Evolutionary conservation across 352 stramenopile genomes (phyloP).

Genomic region (Globisporangium takayamanum): DNA sequence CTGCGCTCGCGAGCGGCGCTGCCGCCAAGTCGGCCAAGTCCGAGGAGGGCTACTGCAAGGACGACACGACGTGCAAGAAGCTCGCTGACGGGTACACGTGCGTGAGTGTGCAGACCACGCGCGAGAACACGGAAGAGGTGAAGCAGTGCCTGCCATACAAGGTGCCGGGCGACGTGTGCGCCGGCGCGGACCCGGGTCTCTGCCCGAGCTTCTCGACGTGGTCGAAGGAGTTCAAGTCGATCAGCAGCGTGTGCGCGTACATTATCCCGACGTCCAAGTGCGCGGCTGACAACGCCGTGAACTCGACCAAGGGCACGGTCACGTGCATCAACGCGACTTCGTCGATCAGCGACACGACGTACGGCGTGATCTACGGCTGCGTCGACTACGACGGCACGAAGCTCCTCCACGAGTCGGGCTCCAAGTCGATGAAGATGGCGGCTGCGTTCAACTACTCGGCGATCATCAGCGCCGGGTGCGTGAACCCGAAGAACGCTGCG

Average conservation of each 20-base stretch:
- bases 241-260: constrained; percentile 67
- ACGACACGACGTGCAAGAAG: constrained; percentile 39
- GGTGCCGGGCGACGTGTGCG: constrained; percentile 45
- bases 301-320: constrained; percentile 35
- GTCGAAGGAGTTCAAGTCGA: constrained; percentile 50
- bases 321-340: constrained; percentile 21
- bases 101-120: constrained; percentile 75
- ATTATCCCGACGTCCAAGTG: constrained; percentile 52
- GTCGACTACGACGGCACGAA: constrained; percentile 64
- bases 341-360: constrained; percentile 15
- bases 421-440: constrained; percentile 45
- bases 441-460: constrained; percentile 52
- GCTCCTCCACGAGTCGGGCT: constrained; percentile 45
- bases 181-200: constrained; percentile 40
- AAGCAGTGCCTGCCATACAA: constrained; percentile 73
- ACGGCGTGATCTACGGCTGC: constrained; percentile 72
- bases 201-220: constrained; percentile 77
- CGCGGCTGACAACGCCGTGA: constrained; percentile 21
- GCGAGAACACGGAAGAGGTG: constrained; percentile 47
- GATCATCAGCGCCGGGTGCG: constrained; percentile 45
- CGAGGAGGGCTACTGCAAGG: constrained; percentile 56
- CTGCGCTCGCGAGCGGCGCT: constrained; percentile 11
- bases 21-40: constrained; percentile 33
- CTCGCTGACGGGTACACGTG: constrained; percentile 41
- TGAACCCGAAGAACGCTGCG: constrained; percentile 44